Evolutionary conservation across 2,329 filamentous ascomycete species (phyloP).

Genomic region (Fusarium nurragi): DNA sequence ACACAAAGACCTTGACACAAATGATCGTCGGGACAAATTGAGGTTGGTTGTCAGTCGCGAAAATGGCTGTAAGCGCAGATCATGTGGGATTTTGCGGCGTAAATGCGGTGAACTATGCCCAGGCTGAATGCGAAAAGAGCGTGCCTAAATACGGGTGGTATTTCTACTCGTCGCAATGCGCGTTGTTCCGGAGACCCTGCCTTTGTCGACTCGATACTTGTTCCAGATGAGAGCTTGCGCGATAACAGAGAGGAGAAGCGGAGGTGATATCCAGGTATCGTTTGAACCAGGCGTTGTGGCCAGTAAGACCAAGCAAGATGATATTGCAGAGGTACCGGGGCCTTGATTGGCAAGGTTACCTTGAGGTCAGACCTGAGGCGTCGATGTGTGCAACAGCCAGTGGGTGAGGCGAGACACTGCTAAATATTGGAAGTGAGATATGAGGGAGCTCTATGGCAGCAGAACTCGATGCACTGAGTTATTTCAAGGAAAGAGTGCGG

Average conservation of each 20-base stretch:
- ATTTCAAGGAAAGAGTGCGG: constrained; percentile 16
- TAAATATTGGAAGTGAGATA: background rate
- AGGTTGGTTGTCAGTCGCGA: constrained; percentile 17
- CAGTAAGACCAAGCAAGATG: constrained; percentile 27
- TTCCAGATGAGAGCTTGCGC: constrained; percentile 20
- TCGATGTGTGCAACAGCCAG: constrained; percentile 11
- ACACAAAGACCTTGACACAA: background rate
- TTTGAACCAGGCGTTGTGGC: constrained; percentile 23
- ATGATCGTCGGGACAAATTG: background rate
- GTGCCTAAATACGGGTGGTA: constrained; percentile 16
- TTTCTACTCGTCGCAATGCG: constrained; percentile 16
- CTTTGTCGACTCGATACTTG: constrained; percentile 24
- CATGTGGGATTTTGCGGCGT: constrained; percentile 29
- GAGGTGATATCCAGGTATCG: constrained; percentile 23
- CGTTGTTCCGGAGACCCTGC: constrained; percentile 17
- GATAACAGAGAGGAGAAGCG: constrained; percentile 29
- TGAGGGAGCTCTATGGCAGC: background rate
- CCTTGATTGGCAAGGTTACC: constrained; percentile 18
- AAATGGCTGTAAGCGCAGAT: constrained; percentile 20
- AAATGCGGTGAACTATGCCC: constrained; percentile 24
- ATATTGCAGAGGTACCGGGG: constrained; percentile 1
- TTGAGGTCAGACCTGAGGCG: constrained; percentile 25
- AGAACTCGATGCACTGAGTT: background rate
- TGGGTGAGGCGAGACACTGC: background rate
- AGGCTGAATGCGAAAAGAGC: constrained; percentile 19